phyloP scores from a whole-genome alignment of 768 basidiomycete species.

The Russula sp. region DNA sequence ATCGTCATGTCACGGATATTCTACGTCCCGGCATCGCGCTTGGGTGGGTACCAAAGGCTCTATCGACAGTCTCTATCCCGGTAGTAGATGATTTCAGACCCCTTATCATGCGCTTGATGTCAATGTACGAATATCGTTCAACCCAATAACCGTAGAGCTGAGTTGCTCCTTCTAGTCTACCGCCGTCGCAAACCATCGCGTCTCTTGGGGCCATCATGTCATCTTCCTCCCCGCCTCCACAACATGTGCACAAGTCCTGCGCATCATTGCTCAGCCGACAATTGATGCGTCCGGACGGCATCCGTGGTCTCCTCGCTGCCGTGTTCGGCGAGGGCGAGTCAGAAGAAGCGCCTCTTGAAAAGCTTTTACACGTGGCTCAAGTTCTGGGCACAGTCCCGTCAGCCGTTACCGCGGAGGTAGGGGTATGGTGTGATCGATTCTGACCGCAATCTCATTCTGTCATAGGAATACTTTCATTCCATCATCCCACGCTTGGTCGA shows the following conservation, averaged over 20 bases:
- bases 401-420: conserved; percentile 48
- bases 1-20: conserved; percentile 53
- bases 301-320: conserved; percentile 61
- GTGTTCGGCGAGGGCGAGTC: conserved; percentile 60
- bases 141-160: neutral
- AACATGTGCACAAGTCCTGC: conserved; percentile 54
- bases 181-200: conserved; percentile 59
- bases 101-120: conserved; percentile 49
- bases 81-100: conserved; percentile 46
- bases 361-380: conserved; percentile 64
- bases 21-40: conserved; percentile 55
- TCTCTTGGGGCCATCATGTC: conserved; percentile 45
- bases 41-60: conserved; percentile 65
- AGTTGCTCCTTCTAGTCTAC: conserved; percentile 41
- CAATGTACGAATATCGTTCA: conserved; percentile 44
- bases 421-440: conserved; percentile 18
- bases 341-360: conserved; percentile 55
- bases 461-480: conserved; percentile 55
- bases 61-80: conserved; percentile 35
- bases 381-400: conserved; percentile 61
- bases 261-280: conserved; percentile 63
- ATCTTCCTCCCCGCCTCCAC: conserved; percentile 43
- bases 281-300: conserved; percentile 62
- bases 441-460: neutral
- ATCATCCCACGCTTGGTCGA: conserved; percentile 52